Evolutionary conservation across 1,284 basidiomycete genomes (phyloP).

Genomic region (Ceratobasidium sp.): DNA sequence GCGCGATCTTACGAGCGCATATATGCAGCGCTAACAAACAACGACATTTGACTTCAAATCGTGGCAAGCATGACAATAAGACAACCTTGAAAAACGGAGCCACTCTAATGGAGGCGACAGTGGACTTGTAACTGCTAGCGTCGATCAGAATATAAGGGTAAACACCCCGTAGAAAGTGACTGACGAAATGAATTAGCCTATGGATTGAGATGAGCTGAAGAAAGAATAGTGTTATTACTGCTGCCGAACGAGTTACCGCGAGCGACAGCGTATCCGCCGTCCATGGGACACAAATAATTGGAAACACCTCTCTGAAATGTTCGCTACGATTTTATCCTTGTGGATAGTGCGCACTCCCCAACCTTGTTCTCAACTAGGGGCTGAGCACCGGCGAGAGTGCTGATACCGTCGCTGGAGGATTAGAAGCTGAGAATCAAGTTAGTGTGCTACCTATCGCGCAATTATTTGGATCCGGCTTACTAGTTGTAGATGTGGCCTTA

Average conservation of each 20-base stretch:
- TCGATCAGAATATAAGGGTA: constrained; percentile 23
- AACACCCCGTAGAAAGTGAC: constrained; percentile 13
- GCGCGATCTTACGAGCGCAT: too few species aligned
- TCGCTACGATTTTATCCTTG: too few species aligned
- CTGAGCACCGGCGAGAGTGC: constrained; percentile 59
- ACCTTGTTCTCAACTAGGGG: constrained; percentile 60
- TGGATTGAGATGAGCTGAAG: too few species aligned
- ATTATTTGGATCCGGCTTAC: too few species aligned
- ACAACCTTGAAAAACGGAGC: constrained; percentile 25
- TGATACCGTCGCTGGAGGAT: constrained; percentile 62
- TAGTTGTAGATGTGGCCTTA: too few species aligned
- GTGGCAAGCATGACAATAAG: too few species aligned
- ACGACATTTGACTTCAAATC: too few species aligned
- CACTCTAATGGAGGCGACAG: constrained; percentile 11
- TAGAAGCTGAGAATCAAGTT: constrained; percentile 59
- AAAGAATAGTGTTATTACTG: constrained; percentile 11
- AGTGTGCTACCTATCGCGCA: too few species aligned
- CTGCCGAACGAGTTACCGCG: constrained; percentile 48
- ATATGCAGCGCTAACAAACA: too few species aligned
- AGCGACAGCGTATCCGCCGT: constrained; percentile 55
- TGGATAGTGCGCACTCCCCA: constrained; percentile 50
- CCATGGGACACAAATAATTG: constrained; percentile 59
- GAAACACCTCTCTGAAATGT: constrained; percentile 53
- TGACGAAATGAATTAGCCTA: too few species aligned
- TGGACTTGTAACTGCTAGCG: constrained; percentile 11